These are phyloP conservation scores for Coemansia sp. DNA, from an alignment of 192 early-diverging fungal genomes.

Conservation along the genomic window DNA sequence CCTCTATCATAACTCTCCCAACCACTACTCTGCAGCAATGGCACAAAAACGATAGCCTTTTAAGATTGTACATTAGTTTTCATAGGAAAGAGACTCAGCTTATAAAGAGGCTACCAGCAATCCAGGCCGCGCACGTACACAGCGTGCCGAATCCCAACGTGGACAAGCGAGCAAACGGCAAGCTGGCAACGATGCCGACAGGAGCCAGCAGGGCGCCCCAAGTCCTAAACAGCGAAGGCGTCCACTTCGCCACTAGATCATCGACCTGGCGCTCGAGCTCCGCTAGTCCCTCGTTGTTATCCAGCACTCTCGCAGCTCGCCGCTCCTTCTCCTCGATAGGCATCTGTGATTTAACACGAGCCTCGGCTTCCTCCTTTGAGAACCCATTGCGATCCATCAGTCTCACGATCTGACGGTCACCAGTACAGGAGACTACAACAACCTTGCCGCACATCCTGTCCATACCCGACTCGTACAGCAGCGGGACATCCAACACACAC, in stretches of 20 bases:
- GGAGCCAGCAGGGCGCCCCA: constrained; percentile 37
- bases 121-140: constrained; percentile 35
- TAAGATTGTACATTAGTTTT: neutral
- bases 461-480: constrained; percentile 85
- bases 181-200: constrained; percentile 18
- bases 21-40: constrained; percentile 57
- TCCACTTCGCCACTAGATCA: constrained; percentile 25
- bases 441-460: constrained; percentile 69
- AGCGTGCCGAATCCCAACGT: constrained; percentile 24
- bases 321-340: constrained; percentile 74
- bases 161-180: constrained; percentile 26
- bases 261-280: constrained; percentile 41
- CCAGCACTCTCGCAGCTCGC: constrained; percentile 80
- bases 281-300: constrained; percentile 72
- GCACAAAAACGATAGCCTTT: neutral
- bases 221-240: constrained; percentile 27
- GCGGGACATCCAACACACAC: constrained; percentile 89
- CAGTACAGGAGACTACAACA: constrained; percentile 77
- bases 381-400: constrained; percentile 74
- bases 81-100: neutral
- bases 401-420: constrained; percentile 70
- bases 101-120: constrained; percentile 16
- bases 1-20: constrained; percentile 90
- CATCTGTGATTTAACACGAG: constrained; percentile 85
- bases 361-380: constrained; percentile 56